These are phyloP conservation scores for Chlorophyllum brunneum DNA, from an alignment of 768 basidiomycete genomes.

Conservation along the genomic window DNA sequence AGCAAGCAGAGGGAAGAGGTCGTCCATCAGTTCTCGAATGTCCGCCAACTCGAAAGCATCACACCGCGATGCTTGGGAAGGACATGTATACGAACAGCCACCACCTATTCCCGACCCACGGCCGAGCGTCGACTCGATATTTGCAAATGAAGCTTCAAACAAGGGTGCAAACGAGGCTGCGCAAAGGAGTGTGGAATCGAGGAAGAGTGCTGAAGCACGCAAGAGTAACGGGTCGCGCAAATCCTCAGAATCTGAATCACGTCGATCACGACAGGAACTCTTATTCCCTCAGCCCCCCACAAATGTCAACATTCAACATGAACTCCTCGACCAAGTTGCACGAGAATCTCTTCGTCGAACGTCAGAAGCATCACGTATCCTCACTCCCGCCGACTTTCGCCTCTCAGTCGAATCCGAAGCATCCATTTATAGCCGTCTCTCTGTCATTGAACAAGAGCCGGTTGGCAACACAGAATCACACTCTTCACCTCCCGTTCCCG, in stretches of 20 bases:
- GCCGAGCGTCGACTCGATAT: constrained; percentile 18
- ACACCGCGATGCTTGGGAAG: constrained; percentile 3
- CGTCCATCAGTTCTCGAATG: neutral
- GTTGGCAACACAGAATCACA: neutral
- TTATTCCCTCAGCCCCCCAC: constrained; percentile 6
- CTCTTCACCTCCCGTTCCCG: neutral
- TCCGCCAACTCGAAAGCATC: constrained; percentile 3
- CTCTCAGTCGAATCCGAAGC: constrained; percentile 26
- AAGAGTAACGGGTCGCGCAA: constrained; percentile 5
- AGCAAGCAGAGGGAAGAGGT: constrained; percentile 1
- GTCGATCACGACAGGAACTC: constrained; percentile 7
- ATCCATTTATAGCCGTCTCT: constrained; percentile 29
- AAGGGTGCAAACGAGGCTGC: constrained; percentile 4
- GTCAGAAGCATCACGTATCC: constrained; percentile 7
- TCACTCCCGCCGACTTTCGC: constrained; percentile 4
- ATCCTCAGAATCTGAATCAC: constrained; percentile 2
- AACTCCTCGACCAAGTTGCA: neutral
- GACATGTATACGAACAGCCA: constrained; percentile 5
- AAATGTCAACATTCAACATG: constrained; percentile 6
- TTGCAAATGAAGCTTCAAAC: neutral
- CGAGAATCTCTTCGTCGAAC: constrained; percentile 9
- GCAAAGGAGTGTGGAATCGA: constrained; percentile 12
- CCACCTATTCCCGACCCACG: constrained; percentile 21
- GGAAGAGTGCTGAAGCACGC: neutral
- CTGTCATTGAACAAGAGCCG: constrained; percentile 15